Percentiles rank a stretch among this genome's conserved stretches.
These are phyloP conservation scores for Striga hermonthica DNA, from an alignment of 305 asterid genomes.

Conservation along the genomic window DNA sequence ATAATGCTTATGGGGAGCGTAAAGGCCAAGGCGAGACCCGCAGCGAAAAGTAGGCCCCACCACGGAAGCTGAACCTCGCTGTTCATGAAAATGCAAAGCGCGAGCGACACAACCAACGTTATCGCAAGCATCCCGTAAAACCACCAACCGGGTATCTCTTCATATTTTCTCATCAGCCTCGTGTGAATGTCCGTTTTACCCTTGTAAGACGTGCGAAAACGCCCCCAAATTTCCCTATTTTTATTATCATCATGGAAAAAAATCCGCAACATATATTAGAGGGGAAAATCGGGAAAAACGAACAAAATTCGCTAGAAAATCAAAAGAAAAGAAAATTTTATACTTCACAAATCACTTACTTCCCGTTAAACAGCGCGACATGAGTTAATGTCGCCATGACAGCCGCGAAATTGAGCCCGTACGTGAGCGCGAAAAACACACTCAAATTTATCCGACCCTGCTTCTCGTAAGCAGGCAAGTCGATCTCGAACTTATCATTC, in stretches of 20 bases:
- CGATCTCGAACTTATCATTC: conserved; percentile 57
- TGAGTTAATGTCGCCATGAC: conserved; percentile 59
- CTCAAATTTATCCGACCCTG: conserved; percentile 53
- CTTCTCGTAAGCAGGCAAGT: conserved; percentile 40
- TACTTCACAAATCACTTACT: conserved; percentile 34
- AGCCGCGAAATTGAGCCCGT: conserved; percentile 68
- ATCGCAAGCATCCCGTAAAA: conserved; percentile 38
- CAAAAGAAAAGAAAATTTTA: too few relatives aligned
- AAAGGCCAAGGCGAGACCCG: conserved; percentile 41
- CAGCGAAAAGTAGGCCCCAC: conserved; percentile 75
- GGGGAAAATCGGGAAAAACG: too few relatives aligned
- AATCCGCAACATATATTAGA: too few relatives aligned
- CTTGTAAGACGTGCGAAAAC: conserved; percentile 38
- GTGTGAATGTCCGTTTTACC: conserved; percentile 68
- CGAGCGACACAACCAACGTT: conserved; percentile 46
- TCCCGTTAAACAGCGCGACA: conserved; percentile 65
- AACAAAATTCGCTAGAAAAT: too few relatives aligned
- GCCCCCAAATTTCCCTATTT: conserved; percentile 49
- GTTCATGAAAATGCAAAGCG: conserved; percentile 57
- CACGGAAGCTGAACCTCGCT: conserved; percentile 72
- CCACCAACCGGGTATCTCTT: conserved; percentile 81
- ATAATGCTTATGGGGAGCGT: conserved; percentile 74
- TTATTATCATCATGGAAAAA: too few relatives aligned
- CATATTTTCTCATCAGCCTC: conserved; percentile 58
- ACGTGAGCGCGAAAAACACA: conserved; percentile 48